These are phyloP conservation scores for Plasmodium malariae DNA, from an alignment of 169 alveolate species.

Conservation along the genomic window DNA sequence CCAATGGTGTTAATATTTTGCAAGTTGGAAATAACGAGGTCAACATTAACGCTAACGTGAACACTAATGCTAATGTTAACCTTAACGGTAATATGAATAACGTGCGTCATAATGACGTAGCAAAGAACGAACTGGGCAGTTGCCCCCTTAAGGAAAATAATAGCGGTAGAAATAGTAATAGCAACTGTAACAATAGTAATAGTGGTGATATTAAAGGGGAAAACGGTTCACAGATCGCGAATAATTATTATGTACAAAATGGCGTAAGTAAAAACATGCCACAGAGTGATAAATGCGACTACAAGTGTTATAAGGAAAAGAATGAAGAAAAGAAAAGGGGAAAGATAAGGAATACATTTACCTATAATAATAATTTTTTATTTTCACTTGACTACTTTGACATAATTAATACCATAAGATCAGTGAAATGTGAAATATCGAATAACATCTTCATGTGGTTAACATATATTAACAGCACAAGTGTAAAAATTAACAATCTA, in stretches of 20 bases:
- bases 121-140: no score
- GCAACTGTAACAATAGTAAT: no score
- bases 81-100: no score
- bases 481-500: conserved; percentile 61
- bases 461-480: conserved; percentile 69
- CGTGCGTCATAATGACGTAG: no score
- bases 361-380: conserved; percentile 39
- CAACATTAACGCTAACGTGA: no score
- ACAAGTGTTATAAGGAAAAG: not conserved
- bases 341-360: conserved; percentile 8
- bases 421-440: conserved; percentile 73
- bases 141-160: no score
- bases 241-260: not conserved
- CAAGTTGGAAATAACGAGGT: no score
- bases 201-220: no score
- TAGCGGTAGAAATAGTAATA: no score
- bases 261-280: not conserved
- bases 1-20: no score
- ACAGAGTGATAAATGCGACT: not conserved
- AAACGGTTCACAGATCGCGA: not conserved
- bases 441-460: conserved; percentile 70
- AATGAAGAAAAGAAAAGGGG: conserved; percentile 1
- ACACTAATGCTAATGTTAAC: no score
- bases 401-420: conserved; percentile 52
- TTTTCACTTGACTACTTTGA: conserved; percentile 63